phyloP scores from a whole-genome alignment of 2,329 filamentous ascomycete genomes.

The Ophiostoma quercus region DNA sequence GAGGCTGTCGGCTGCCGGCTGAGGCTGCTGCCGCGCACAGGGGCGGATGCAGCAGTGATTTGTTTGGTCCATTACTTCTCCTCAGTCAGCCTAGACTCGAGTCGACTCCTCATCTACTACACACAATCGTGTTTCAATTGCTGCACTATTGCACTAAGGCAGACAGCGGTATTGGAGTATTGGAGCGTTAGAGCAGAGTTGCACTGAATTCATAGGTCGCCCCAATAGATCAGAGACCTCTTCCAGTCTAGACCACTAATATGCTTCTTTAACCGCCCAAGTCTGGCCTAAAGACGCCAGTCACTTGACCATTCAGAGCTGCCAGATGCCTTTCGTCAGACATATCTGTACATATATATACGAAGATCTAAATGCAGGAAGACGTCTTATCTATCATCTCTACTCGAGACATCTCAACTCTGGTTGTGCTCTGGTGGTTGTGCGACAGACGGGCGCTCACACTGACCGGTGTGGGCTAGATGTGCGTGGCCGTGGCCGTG shows the following conservation, averaged over 20 bases:
- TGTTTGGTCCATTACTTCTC: not conserved
- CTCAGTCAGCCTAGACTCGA: not conserved
- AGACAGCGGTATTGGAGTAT: not conserved
- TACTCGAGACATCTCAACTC: not conserved
- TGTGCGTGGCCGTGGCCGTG: not conserved
- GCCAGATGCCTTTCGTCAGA: not conserved
- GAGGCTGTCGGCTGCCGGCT: too few species aligned
- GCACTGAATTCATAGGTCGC: not conserved
- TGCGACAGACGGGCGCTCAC: not conserved
- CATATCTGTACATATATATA: not conserved
- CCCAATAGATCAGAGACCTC: too few species aligned
- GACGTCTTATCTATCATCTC: not conserved
- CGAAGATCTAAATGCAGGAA: not conserved
- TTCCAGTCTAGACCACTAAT: not conserved
- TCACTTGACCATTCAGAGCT: conserved; percentile 9
- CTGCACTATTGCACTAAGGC: not conserved
- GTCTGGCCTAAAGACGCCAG: not conserved
- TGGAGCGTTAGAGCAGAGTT: not conserved
- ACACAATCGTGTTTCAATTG: too few species aligned
- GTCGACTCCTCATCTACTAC: too few species aligned
- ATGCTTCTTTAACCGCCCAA: not conserved
- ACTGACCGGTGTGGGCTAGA: conserved; percentile 2
- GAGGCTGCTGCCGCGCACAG: not conserved
- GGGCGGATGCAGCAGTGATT: conserved; percentile 1
- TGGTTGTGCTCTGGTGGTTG: not conserved